Conservation (phyloP, 495 filamentous ascomycete genomes). For the Aspergillus heteromorphus region DNA sequence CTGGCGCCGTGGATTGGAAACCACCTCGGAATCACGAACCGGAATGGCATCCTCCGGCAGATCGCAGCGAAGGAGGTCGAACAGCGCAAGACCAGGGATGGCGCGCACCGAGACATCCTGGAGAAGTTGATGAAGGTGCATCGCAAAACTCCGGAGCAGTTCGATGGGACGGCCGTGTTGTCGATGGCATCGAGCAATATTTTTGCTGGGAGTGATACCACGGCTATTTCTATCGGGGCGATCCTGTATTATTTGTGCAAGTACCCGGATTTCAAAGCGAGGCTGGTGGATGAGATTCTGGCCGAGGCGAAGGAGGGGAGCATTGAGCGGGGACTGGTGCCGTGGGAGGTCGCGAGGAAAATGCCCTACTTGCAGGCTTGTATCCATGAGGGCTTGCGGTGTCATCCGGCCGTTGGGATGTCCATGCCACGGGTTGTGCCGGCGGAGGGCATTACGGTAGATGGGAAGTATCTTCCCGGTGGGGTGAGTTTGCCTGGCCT, state of each 20-base stretch:
- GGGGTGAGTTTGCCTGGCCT: not conserved
- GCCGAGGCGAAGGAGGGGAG: not conserved
- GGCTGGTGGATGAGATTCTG: slow-evolving; percentile 23
- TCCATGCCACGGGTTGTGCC: not conserved
- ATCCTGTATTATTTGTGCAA: slow-evolving; percentile 22
- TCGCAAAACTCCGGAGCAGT: slow-evolving; percentile 19
- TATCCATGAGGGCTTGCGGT: not conserved
- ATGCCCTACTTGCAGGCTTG: not conserved
- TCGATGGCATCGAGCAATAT: slow-evolving; percentile 25
- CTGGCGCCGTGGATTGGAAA: slow-evolving; percentile 22
- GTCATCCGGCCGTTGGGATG: not conserved
- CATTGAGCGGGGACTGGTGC: not conserved
- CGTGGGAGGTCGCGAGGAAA: not conserved
- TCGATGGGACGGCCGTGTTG: slow-evolving; percentile 26
- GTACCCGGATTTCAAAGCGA: slow-evolving; percentile 17
- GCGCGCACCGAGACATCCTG: slow-evolving; percentile 26
- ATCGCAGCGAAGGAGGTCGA: slow-evolving; percentile 23
- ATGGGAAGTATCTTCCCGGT: not conserved
- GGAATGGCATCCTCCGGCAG: slow-evolving; percentile 26
- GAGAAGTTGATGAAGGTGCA: slow-evolving; percentile 26
- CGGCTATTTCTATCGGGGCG: slow-evolving; percentile 26
- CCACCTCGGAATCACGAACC: slow-evolving; percentile 23
- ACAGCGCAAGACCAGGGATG: slow-evolving; percentile 16
- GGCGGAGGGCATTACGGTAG: not conserved
- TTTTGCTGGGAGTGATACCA: slow-evolving; percentile 34